Percentiles rank a stretch among this genome's conserved stretches.
phyloP scores from a whole-genome alignment of 1,284 basidiomycete species.

The Waitea zeae region DNA sequence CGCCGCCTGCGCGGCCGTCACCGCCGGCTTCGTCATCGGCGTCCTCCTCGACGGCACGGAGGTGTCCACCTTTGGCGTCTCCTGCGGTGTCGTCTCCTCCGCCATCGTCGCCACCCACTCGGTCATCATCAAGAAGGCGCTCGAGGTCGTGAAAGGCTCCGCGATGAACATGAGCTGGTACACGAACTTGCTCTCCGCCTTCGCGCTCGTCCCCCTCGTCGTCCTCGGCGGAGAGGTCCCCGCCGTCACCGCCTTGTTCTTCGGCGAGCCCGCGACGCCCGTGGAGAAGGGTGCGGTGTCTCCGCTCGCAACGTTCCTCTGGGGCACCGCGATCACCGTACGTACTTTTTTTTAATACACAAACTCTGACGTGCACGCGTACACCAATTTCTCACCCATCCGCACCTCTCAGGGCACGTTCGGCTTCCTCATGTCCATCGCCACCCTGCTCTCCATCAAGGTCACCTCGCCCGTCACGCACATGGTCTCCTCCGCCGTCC shows the following conservation, averaged over 20 bases:
- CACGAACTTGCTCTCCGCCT: slow-evolving; percentile 58
- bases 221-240: slow-evolving; percentile 55
- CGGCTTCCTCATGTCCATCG: slow-evolving; percentile 81
- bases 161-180: slow-evolving; percentile 75
- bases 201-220: slow-evolving; percentile 48
- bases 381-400: not conserved
- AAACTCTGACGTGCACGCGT: not conserved
- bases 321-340: slow-evolving; percentile 63
- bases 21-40: slow-evolving; percentile 71
- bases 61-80: slow-evolving; percentile 44
- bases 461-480: slow-evolving; percentile 86
- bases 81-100: slow-evolving; percentile 63
- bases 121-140: slow-evolving; percentile 70
- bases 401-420: slow-evolving; percentile 58
- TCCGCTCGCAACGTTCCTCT: slow-evolving; percentile 48
- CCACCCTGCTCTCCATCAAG: slow-evolving; percentile 79
- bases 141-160: slow-evolving; percentile 60
- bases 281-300: slow-evolving; percentile 20
- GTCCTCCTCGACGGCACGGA: slow-evolving; percentile 59
- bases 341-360: too few species aligned
- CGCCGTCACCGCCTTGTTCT: slow-evolving; percentile 39
- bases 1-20: slow-evolving; percentile 56
- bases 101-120: slow-evolving; percentile 69
- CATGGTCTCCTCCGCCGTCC: slow-evolving; percentile 79
- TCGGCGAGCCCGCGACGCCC: slow-evolving; percentile 22